Percentiles rank a stretch among this genome's conserved stretches.
Evolutionary conservation across 2,329 filamentous ascomycete genomes (phyloP).

Genomic region (Diaporthe ilicicola): DNA sequence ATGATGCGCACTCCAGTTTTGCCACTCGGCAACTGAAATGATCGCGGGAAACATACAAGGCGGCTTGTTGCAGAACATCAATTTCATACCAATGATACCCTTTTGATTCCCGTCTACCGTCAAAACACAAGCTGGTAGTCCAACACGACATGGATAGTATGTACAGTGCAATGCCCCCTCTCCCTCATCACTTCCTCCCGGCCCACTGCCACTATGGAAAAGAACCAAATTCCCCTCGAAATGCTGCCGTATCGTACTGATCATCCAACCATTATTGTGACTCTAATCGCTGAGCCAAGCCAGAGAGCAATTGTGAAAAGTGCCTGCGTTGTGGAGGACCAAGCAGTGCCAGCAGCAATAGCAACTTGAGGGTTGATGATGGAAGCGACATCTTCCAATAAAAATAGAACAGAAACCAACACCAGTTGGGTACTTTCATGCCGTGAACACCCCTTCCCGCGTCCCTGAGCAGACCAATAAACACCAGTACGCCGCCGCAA

Average conservation of each 20-base stretch:
- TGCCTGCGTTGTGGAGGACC: constrained; percentile 17
- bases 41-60: not conserved
- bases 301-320: constrained; percentile 27
- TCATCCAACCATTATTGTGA: constrained; percentile 31
- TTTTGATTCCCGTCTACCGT: constrained; percentile 32
- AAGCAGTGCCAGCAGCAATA: constrained; percentile 26
- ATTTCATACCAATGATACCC: constrained; percentile 26
- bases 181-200: constrained; percentile 20
- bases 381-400: constrained; percentile 16
- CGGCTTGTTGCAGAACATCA: not conserved
- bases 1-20: not conserved
- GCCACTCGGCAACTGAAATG: not conserved
- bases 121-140: constrained; percentile 31
- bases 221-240: constrained; percentile 23
- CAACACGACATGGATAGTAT: constrained; percentile 32
- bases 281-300: constrained; percentile 26
- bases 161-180: constrained; percentile 33
- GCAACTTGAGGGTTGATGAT: constrained; percentile 24
- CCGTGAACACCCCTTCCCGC: constrained; percentile 27
- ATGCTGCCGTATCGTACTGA: constrained; percentile 31
- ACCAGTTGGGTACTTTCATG: constrained; percentile 14
- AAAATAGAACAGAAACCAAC: constrained; percentile 24
- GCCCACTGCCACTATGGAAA: constrained; percentile 29
- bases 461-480: constrained; percentile 26
- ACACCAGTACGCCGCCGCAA: constrained; percentile 35